phyloP scores from a whole-genome alignment of 2,329 filamentous ascomycete genomes.

The Tolypocladium inflatum region DNA sequence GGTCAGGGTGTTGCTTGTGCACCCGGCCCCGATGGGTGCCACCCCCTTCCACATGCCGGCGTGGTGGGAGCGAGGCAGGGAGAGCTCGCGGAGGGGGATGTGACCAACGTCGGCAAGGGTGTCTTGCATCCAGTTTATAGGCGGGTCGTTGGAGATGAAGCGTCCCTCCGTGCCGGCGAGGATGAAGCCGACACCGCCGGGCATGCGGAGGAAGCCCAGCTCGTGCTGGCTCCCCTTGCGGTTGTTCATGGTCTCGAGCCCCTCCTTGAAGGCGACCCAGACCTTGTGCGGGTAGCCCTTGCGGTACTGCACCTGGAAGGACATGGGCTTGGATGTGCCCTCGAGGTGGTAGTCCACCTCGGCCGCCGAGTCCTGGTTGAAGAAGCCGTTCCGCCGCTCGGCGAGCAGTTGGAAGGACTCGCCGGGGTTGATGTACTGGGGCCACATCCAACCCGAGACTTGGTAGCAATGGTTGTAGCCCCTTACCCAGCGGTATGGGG shows the following conservation, averaged over 20 bases:
- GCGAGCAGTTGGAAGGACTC: slow-evolving; percentile 6
- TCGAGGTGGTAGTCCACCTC: slow-evolving; percentile 19
- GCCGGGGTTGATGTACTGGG: slow-evolving; percentile 17
- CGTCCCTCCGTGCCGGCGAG: slow-evolving; percentile 19
- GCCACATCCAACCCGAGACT: slow-evolving; percentile 13
- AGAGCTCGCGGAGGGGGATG: slow-evolving; percentile 17
- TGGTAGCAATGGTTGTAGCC: slow-evolving; percentile 11
- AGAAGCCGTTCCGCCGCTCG: background rate
- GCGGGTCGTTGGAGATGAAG: slow-evolving; percentile 16
- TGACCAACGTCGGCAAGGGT: slow-evolving; percentile 15
- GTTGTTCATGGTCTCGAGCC: slow-evolving; percentile 12
- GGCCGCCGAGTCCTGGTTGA: slow-evolving; percentile 11
- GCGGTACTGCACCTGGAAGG: slow-evolving; percentile 15
- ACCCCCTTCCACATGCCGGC: slow-evolving; percentile 14
- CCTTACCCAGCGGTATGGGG: slow-evolving; percentile 19
- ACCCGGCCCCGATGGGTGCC: slow-evolving; percentile 3
- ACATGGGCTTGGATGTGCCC: slow-evolving; percentile 15
- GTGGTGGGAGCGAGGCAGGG: slow-evolving; percentile 21
- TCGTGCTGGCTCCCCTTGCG: slow-evolving; percentile 3
- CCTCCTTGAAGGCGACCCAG: slow-evolving; percentile 11
- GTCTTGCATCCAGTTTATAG: slow-evolving; percentile 19
- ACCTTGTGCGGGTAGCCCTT: slow-evolving; percentile 2
- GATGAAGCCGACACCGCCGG: slow-evolving; percentile 15
- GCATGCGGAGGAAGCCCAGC: slow-evolving; percentile 7
- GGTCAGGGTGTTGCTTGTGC: slow-evolving; percentile 12